Evolutionary conservation across 2,329 filamentous ascomycete species (phyloP).

Genomic region (Chaetomiaceae sp.): DNA sequence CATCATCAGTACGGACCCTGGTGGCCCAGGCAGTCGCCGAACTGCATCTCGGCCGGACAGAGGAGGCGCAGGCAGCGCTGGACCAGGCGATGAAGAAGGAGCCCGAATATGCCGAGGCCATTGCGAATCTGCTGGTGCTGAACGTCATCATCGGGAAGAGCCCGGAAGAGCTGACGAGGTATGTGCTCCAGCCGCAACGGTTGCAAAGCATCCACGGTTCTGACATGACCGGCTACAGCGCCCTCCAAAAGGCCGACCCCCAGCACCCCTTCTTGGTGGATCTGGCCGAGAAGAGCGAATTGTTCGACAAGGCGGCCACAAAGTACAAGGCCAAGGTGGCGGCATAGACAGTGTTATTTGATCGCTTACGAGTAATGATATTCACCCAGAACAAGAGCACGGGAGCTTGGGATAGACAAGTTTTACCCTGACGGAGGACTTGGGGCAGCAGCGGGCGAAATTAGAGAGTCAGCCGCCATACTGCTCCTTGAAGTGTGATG

Average conservation of each 20-base stretch:
- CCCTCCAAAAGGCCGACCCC: slow-evolving; percentile 55
- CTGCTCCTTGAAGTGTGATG: no score
- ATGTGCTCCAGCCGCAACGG: slow-evolving; percentile 33
- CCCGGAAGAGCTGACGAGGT: slow-evolving; percentile 57
- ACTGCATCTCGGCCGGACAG: slow-evolving; percentile 79
- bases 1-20: slow-evolving; percentile 69
- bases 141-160: slow-evolving; percentile 73
- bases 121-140: slow-evolving; percentile 80
- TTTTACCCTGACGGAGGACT: not conserved
- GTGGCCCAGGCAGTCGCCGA: slow-evolving; percentile 89
- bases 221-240: slow-evolving; percentile 37
- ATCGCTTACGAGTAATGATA: slow-evolving; percentile 19
- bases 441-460: not conserved
- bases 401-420: slow-evolving; percentile 1
- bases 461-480: not conserved
- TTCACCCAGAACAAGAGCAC: not conserved
- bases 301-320: slow-evolving; percentile 79
- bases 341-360: slow-evolving; percentile 36
- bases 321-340: slow-evolving; percentile 86
- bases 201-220: slow-evolving; percentile 11
- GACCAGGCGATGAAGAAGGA: slow-evolving; percentile 75
- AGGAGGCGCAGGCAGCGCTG: slow-evolving; percentile 83
- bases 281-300: slow-evolving; percentile 75
- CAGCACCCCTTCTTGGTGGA: slow-evolving; percentile 70
- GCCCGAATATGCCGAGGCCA: slow-evolving; percentile 64